These are phyloP conservation scores for Chrysoporthe cubensis DNA, from an alignment of 2,329 filamentous ascomycete genomes.

Conservation along the genomic window DNA sequence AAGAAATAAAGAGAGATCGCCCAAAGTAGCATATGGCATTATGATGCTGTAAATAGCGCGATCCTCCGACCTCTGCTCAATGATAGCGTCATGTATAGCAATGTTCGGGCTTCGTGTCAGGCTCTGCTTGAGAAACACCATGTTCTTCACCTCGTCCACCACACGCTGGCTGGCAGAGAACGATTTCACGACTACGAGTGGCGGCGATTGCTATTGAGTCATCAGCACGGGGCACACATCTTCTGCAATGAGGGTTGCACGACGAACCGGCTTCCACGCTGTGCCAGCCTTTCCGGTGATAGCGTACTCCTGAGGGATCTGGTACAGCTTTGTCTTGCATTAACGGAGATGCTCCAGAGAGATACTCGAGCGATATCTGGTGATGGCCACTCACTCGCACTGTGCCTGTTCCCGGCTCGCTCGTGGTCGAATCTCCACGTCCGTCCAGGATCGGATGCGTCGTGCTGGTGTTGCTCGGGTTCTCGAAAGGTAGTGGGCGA, in stretches of 20 bases:
- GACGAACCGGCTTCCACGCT: conserved; percentile 19
- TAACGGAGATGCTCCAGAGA: neutral
- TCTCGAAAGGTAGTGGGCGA: conserved; percentile 17
- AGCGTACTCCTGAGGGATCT: conserved; percentile 18
- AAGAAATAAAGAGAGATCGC: conserved; percentile 25
- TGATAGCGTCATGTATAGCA: conserved; percentile 24
- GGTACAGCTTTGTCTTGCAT: conserved; percentile 11
- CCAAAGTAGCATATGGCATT: conserved; percentile 24
- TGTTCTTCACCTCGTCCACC: conserved; percentile 24
- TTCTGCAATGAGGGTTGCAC: neutral
- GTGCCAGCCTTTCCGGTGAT: neutral
- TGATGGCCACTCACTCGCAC: conserved; percentile 9
- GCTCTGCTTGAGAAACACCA: conserved; percentile 24
- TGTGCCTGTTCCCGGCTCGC: conserved; percentile 12
- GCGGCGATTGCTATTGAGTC: neutral
- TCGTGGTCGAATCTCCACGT: conserved; percentile 5
- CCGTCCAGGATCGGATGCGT: conserved; percentile 1
- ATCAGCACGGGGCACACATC: neutral
- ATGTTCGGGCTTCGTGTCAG: conserved; percentile 16
- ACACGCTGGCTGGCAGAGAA: conserved; percentile 13
- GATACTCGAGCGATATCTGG: neutral
- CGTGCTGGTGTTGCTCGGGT: neutral
- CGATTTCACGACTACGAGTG: conserved; percentile 23
- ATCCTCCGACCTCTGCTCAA: conserved; percentile 19
- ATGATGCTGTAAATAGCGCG: conserved; percentile 19